Evolutionary conservation across 108 stramenopile species (phyloP).

Genomic region (Cylindrotheca fusiformis): DNA sequence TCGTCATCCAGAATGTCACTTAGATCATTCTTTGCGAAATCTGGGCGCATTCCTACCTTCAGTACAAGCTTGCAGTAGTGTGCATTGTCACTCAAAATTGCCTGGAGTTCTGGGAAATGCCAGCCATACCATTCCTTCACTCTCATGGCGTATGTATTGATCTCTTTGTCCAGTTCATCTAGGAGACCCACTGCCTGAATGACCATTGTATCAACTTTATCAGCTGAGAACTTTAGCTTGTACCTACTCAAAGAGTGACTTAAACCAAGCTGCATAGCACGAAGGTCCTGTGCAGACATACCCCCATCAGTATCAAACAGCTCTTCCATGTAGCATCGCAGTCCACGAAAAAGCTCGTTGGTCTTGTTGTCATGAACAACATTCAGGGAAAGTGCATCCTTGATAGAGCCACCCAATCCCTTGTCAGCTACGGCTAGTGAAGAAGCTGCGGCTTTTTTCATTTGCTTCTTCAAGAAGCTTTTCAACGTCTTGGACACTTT

Average conservation of each 20-base stretch:
- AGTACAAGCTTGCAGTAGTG: constrained; percentile 95
- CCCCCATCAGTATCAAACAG: constrained; percentile 74
- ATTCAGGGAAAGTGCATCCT: constrained; percentile 79
- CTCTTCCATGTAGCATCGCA: constrained; percentile 89
- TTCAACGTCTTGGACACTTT: constrained; percentile 92
- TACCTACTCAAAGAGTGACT: constrained; percentile 96
- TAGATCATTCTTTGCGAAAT: constrained; percentile 85
- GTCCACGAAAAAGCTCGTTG: constrained; percentile 94
- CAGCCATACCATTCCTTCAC: constrained; percentile 99
- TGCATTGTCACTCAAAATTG: constrained; percentile 95
- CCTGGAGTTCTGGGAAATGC: constrained; percentile 99
- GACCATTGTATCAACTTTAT: constrained; percentile 99
- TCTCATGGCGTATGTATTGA: constrained; percentile 99
- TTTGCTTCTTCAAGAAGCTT: constrained; percentile 95
- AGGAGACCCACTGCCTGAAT: constrained; percentile 99
- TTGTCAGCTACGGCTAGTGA: constrained; percentile 94
- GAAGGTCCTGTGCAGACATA: constrained; percentile 58
- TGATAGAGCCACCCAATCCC: constrained; percentile 84
- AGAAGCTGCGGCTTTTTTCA: constrained; percentile 82
- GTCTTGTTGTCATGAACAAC: constrained; percentile 76
- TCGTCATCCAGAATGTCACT: constrained; percentile 92
- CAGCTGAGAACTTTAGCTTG: constrained; percentile 99
- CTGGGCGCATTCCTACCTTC: constrained; percentile 85
- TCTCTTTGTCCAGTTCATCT: constrained; percentile 99
- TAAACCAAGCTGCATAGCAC: constrained; percentile 96